Conservation (phyloP, 768 basidiomycete species). For the Tulasnella sp. region DNA sequence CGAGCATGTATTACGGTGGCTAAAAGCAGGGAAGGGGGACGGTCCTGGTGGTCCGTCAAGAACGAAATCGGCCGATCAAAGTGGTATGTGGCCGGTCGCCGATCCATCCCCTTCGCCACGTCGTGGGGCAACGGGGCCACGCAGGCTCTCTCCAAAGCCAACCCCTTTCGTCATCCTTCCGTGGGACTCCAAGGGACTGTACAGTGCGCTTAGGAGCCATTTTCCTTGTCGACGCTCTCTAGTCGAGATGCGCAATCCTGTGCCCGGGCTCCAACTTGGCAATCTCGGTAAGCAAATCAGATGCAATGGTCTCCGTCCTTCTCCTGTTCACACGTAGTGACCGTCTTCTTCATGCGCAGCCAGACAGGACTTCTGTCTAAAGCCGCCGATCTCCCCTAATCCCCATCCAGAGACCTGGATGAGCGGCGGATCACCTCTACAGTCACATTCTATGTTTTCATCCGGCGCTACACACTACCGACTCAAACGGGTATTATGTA, state of each 20-base stretch:
- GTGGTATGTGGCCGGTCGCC: not conserved
- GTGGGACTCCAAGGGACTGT: not conserved
- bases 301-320: not conserved
- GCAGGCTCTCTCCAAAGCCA: not conserved
- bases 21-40: not conserved
- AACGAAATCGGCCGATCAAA: not conserved
- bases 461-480: not conserved
- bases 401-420: not conserved
- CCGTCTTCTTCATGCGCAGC: not conserved
- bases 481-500: not conserved
- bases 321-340: not conserved
- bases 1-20: not conserved
- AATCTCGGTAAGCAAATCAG: not conserved
- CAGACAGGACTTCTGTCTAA: not conserved
- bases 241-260: not conserved
- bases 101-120: not conserved
- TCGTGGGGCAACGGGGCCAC: not conserved
- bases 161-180: not conserved
- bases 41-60: not conserved
- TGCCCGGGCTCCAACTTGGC: not conserved
- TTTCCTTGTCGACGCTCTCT: not conserved
- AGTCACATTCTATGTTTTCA: not conserved
- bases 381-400: constrained; percentile 1
- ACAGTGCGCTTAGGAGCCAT: not conserved
- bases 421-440: not conserved